These are phyloP conservation scores for Claviceps paspali DNA, from an alignment of 2,329 filamentous ascomycete species.

Conservation along the genomic window DNA sequence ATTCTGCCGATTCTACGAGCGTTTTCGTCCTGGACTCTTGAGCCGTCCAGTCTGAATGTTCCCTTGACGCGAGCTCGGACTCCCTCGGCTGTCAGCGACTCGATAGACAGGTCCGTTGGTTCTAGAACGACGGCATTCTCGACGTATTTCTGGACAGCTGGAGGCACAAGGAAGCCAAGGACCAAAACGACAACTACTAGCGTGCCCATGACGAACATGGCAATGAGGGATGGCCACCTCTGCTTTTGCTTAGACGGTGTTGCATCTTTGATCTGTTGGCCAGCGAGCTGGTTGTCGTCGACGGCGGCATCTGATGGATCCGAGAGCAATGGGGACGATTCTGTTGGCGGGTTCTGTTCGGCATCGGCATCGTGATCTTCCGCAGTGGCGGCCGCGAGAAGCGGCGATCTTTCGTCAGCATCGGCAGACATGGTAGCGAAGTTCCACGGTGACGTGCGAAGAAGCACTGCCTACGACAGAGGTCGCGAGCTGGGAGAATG, in stretches of 20 bases:
- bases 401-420: constrained; percentile 24
- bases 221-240: constrained; percentile 65
- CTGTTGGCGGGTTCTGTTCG: constrained; percentile 13
- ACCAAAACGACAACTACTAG: constrained; percentile 54
- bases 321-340: constrained; percentile 38
- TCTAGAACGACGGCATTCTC: constrained; percentile 70
- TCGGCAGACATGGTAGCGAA: constrained; percentile 30
- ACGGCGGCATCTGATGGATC: constrained; percentile 7
- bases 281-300: constrained; percentile 21
- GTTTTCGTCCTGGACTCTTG: constrained; percentile 53
- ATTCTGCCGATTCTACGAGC: constrained; percentile 63
- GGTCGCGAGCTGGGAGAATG: not conserved
- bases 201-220: constrained; percentile 50
- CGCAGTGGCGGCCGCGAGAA: constrained; percentile 23
- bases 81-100: constrained; percentile 67
- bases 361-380: constrained; percentile 11
- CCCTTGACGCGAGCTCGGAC: constrained; percentile 69
- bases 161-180: constrained; percentile 67
- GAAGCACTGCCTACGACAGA: not conserved
- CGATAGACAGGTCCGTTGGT: constrained; percentile 70
- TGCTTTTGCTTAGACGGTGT: constrained; percentile 12
- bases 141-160: constrained; percentile 70
- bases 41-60: constrained; percentile 66
- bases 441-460: not conserved
- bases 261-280: constrained; percentile 10